Evolutionary conservation across 164 flowering plant genomes (phyloP).

Genomic region (Nymphaea thermarum): DNA sequence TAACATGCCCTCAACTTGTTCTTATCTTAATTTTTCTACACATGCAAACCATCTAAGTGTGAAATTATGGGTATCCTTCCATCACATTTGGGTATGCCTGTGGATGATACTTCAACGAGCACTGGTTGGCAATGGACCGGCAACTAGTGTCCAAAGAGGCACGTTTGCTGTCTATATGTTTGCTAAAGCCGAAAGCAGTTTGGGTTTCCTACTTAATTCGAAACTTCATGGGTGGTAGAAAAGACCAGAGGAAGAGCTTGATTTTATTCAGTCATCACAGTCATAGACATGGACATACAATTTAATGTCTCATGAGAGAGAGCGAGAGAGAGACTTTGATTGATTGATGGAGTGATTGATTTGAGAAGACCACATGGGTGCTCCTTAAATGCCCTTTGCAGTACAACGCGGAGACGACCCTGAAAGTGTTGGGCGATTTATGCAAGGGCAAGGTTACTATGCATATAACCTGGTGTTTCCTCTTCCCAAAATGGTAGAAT

Average conservation of each 20-base stretch:
- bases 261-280: slow-evolving; percentile 30
- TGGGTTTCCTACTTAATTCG: slow-evolving; percentile 31
- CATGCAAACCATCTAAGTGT: too few species aligned
- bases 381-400: too few species aligned
- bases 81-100: not conserved
- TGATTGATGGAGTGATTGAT: too few species aligned
- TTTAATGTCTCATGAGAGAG: slow-evolving; percentile 22
- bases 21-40: too few species aligned
- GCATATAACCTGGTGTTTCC: too few species aligned
- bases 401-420: too few species aligned
- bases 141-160: slow-evolving; percentile 46
- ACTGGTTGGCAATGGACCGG: not conserved
- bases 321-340: too few species aligned
- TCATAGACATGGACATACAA: slow-evolving; percentile 25
- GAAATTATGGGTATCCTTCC: not conserved
- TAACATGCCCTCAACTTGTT: too few species aligned
- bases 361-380: too few species aligned
- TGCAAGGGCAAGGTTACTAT: too few species aligned
- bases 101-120: not conserved
- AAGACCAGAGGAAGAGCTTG: slow-evolving; percentile 49
- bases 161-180: slow-evolving; percentile 41
- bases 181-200: slow-evolving; percentile 39
- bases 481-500: too few species aligned
- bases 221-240: slow-evolving; percentile 31
- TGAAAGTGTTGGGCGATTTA: too few species aligned